Conservation (phyloP, 2,329 filamentous ascomycete genomes). For the Penicillium corylophilum region DNA sequence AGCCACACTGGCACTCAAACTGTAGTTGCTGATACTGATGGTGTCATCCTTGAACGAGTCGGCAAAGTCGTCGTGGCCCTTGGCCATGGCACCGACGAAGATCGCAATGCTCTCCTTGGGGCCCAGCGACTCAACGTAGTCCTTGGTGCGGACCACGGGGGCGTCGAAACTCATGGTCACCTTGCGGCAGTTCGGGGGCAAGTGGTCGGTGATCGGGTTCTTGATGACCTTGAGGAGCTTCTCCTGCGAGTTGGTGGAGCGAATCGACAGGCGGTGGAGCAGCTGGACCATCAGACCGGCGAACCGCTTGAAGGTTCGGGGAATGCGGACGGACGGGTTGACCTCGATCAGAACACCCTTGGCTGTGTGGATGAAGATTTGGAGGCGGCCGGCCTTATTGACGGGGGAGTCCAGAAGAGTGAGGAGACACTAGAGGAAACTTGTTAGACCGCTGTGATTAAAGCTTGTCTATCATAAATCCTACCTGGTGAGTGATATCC, state of each 20-base stretch:
- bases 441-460: background rate
- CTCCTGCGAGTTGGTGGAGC: slow-evolving; percentile 94
- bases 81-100: slow-evolving; percentile 98
- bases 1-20: slow-evolving; percentile 92
- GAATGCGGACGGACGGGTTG: slow-evolving; percentile 95
- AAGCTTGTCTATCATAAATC: slow-evolving; percentile 27
- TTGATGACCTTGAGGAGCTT: slow-evolving; percentile 97
- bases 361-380: slow-evolving; percentile 98
- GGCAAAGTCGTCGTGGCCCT: slow-evolving; percentile 92
- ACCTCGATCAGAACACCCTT: slow-evolving; percentile 98
- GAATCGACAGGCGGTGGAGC: slow-evolving; percentile 90
- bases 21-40: slow-evolving; percentile 98
- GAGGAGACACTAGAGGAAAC: slow-evolving; percentile 72
- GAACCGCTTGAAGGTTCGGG: slow-evolving; percentile 97
- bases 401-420: slow-evolving; percentile 96
- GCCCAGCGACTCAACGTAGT: slow-evolving; percentile 79
- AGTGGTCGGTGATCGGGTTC: slow-evolving; percentile 95
- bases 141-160: slow-evolving; percentile 78
- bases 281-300: slow-evolving; percentile 98
- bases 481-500: slow-evolving; percentile 97
- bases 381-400: slow-evolving; percentile 96
- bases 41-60: slow-evolving; percentile 94
- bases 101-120: slow-evolving; percentile 93
- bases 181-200: slow-evolving; percentile 96
- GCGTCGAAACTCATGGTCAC: slow-evolving; percentile 95